Evolutionary conservation across 2,329 filamentous ascomycete species (phyloP).

Genomic region (Drechslera avenae): DNA sequence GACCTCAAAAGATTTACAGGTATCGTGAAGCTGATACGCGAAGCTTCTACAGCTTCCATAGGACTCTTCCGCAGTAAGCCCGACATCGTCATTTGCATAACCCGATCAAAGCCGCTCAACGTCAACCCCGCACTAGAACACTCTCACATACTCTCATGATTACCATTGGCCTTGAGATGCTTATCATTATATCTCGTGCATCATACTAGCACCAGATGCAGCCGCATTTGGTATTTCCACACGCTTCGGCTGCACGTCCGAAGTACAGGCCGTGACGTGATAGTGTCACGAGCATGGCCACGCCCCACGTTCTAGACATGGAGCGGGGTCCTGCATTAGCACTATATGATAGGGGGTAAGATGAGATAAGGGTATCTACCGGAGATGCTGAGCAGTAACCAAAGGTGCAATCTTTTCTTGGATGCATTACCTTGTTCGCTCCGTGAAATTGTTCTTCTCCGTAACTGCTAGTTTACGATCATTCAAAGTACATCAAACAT

Average conservation of each 20-base stretch:
- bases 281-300: conserved; percentile 25
- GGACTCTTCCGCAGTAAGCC: too few species aligned
- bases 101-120: too few species aligned
- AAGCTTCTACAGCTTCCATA: too few species aligned
- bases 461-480: background rate
- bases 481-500: conserved; percentile 4
- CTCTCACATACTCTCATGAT: too few species aligned
- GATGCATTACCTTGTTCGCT: background rate
- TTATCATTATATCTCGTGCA: too few species aligned
- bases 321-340: conserved; percentile 28
- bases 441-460: background rate
- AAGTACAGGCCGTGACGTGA: conserved; percentile 23
- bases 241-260: conserved; percentile 27
- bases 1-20: too few species aligned
- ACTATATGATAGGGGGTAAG: conserved; percentile 15
- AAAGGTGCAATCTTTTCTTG: background rate
- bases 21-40: too few species aligned
- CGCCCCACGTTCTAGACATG: conserved; percentile 22
- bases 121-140: too few species aligned
- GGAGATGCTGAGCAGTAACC: background rate
- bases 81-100: too few species aligned
- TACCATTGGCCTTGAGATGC: too few species aligned
- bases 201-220: too few species aligned
- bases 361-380: conserved; percentile 26
- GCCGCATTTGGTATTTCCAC: too few species aligned